Evolutionary conservation across 2,329 filamentous ascomycete species (phyloP).

Genomic region (Esteya vermicola): DNA sequence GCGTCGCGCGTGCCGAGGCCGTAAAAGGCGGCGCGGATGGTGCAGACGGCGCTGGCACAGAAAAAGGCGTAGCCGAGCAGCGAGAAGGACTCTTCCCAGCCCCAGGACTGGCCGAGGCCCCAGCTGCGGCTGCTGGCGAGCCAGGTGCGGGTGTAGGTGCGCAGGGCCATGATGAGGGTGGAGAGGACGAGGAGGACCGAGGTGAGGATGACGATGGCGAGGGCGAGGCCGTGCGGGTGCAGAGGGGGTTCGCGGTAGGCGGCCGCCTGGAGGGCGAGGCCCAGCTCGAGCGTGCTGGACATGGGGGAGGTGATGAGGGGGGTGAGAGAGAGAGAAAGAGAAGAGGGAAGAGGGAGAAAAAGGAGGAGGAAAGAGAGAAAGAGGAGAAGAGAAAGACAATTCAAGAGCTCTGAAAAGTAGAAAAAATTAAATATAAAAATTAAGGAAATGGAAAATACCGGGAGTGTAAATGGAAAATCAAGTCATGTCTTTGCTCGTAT

Average conservation of each 20-base stretch:
- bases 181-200: neutral
- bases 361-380: neutral
- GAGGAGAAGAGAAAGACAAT: neutral
- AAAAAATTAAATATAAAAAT: too few species aligned
- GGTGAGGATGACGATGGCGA: neutral
- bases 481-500: too few species aligned
- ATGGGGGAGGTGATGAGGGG: too few species aligned
- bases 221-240: slow-evolving; percentile 4
- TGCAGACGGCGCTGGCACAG: slow-evolving; percentile 2
- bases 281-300: neutral
- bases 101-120: neutral
- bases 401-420: too few species aligned
- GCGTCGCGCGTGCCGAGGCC: slow-evolving; percentile 7
- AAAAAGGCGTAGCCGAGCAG: slow-evolving; percentile 2
- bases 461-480: too few species aligned
- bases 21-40: slow-evolving; percentile 5
- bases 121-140: neutral
- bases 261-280: neutral
- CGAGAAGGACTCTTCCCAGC: slow-evolving; percentile 4
- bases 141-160: slow-evolving; percentile 1
- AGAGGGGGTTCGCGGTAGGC: slow-evolving; percentile 6
- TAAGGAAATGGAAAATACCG: too few species aligned
- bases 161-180: slow-evolving; percentile 3
- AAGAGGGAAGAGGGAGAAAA: neutral
- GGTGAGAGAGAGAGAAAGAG: neutral